Evolutionary conservation across 192 early-diverging fungal genomes (phyloP).

Genomic region (Coemansia sp.): DNA sequence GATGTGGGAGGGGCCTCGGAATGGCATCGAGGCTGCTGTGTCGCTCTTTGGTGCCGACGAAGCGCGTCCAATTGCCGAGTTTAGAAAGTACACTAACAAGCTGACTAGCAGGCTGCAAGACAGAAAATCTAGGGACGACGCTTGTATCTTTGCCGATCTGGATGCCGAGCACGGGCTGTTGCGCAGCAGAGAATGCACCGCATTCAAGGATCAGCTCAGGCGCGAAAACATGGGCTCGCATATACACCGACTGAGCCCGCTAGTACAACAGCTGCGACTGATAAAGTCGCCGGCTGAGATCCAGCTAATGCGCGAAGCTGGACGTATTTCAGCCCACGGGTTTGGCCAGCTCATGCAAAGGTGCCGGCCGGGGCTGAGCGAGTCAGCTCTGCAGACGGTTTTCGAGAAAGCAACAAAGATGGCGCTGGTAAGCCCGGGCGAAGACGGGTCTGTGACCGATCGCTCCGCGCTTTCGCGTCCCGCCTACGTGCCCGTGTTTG

Average conservation of each 20-base stretch:
- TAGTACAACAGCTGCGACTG: constrained; percentile 73
- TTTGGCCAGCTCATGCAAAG: constrained; percentile 79
- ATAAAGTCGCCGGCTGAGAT: constrained; percentile 81
- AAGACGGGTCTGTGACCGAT: constrained; percentile 46
- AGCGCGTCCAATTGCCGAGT: constrained; percentile 38
- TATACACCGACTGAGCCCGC: constrained; percentile 58
- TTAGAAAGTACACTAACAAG: constrained; percentile 20
- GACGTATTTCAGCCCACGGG: constrained; percentile 75
- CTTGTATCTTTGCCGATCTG: constrained; percentile 29
- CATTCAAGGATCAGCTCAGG: constrained; percentile 17
- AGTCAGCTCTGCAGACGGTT: constrained; percentile 74
- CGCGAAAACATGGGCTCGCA: constrained; percentile 27
- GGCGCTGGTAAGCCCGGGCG: constrained; percentile 45
- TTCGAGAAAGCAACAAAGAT: constrained; percentile 70
- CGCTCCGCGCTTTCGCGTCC: constrained; percentile 50
- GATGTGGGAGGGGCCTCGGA: constrained; percentile 91
- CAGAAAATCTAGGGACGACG: constrained; percentile 5
- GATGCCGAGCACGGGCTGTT: constrained; percentile 28
- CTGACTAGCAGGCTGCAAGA: constrained; percentile 14
- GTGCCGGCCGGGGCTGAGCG: constrained; percentile 69
- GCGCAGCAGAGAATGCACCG: constrained; percentile 30
- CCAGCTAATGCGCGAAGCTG: constrained; percentile 73
- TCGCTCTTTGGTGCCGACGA: constrained; percentile 84
- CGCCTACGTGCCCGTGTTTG: constrained; percentile 97
- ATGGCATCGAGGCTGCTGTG: constrained; percentile 76